Evolutionary conservation across 2,329 filamentous ascomycete genomes (phyloP).

Genomic region (Fusarium kyushuense): DNA sequence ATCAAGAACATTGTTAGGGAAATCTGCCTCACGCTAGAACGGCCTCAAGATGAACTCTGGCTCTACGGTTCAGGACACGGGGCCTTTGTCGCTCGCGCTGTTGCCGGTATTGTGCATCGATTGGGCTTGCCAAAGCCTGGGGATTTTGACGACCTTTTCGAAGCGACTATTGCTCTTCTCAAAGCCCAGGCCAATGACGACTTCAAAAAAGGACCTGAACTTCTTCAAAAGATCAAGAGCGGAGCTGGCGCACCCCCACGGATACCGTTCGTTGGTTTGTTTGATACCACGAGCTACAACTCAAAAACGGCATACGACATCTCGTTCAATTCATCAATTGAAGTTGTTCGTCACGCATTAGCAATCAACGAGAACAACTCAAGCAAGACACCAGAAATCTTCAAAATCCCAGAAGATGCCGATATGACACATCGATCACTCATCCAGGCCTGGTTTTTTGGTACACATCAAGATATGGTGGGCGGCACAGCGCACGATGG

Average conservation of each 20-base stretch:
- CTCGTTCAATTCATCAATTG: conserved; percentile 34
- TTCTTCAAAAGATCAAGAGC: conserved; percentile 30
- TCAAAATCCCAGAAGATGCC: conserved; percentile 14
- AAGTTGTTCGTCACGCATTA: conserved; percentile 40
- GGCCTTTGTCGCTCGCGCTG: conserved; percentile 40
- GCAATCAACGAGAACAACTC: conserved; percentile 42
- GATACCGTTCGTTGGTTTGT: conserved; percentile 44
- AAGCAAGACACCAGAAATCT: conserved; percentile 11
- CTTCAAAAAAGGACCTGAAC: conserved; percentile 25
- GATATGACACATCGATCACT: conserved; percentile 31
- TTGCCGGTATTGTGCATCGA: conserved; percentile 41
- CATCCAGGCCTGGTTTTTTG: conserved; percentile 44
- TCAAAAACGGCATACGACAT: conserved; percentile 34
- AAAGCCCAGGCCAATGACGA: conserved; percentile 44
- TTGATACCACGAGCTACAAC: conserved; percentile 31
- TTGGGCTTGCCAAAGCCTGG: conserved; percentile 30
- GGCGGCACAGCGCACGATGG: conserved; percentile 41
- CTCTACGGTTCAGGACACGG: conserved; percentile 44
- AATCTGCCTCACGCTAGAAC: conserved; percentile 28
- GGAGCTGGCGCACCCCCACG: conserved; percentile 20
- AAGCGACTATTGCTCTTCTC: conserved; percentile 31
- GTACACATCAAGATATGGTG: conserved; percentile 41
- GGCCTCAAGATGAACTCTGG: conserved; percentile 44
- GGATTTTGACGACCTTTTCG: conserved; percentile 39
- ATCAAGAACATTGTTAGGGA: conserved; percentile 41